These are phyloP conservation scores for Pachysandra terminalis DNA, from an alignment of 164 flowering plant genomes.

Conservation along the genomic window DNA sequence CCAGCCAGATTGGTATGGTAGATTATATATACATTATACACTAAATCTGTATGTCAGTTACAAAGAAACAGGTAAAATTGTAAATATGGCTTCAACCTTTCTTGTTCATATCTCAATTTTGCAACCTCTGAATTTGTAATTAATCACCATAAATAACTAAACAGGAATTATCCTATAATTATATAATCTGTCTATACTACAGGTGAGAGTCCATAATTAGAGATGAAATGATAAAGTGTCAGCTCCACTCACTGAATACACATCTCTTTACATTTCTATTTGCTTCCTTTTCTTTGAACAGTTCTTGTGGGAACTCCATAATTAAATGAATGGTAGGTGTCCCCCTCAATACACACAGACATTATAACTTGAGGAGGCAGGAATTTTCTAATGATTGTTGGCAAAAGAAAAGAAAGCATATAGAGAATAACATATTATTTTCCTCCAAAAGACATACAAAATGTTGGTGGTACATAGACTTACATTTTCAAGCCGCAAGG, in stretches of 20 bases:
- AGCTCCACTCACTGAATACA: background rate
- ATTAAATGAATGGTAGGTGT: too few relatives aligned
- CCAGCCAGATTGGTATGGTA: too few relatives aligned
- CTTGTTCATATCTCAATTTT: background rate
- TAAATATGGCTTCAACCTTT: background rate
- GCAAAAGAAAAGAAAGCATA: too few relatives aligned
- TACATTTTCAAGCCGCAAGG: constrained; percentile 87
- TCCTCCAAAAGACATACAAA: too few relatives aligned
- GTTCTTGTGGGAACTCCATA: too few relatives aligned
- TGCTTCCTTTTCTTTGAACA: too few relatives aligned
- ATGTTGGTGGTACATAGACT: constrained; percentile 1
- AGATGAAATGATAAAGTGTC: background rate
- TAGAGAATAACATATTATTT: background rate
- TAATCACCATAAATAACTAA: too few relatives aligned
- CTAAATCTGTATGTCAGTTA: background rate
- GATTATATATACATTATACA: too few relatives aligned
- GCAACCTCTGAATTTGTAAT: background rate
- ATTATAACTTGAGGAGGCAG: background rate
- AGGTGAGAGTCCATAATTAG: background rate
- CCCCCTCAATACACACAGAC: background rate
- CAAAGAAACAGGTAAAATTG: background rate
- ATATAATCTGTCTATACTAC: background rate
- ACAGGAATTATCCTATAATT: background rate
- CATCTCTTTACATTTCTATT: background rate
- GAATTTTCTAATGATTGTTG: background rate